Base-by-base conservation (phyloP, 2,329 filamentous ascomycete genomes). In the Botrytis medusae region DNA sequence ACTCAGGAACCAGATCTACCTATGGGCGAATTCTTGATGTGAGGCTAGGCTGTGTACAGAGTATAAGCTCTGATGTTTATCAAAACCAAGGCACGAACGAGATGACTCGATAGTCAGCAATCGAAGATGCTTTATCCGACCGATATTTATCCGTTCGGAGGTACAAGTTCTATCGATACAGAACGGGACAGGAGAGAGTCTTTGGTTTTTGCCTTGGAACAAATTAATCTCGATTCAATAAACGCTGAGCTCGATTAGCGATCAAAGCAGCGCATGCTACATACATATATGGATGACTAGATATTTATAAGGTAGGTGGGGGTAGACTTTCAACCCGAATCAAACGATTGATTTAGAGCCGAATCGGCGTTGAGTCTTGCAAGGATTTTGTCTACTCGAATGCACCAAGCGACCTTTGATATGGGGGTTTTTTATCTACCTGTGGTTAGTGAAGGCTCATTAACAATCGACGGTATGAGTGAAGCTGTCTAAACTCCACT, bases 1-100 rank as follows among this genome's bases (percentile, higher is more conserved):
- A 51, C n/a, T 22, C 44, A 37, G 44, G 63, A 67, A 51, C 63
- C 63, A 67, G 63, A 67, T 67, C 46, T 51, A 29, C 7, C 7
- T 16, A 67, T 37, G 48, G 25, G n/a, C 48, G 25, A 51, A 51
- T 64, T 67, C 44, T 67, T 51, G 63, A 32, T 37, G 12, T 20
- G 32, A 51, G 44, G 29, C 62, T 48, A 65, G 62, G 18, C 29
- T 1, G 25, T 51, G 25, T 14, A 16, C 12, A 14, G 42, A 16
- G 42, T 7, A 25, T 54, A 12, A 54, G 48, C 12, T 54, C 12
- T 54, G 48, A 54, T 54, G 25, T 54, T 29, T 12, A n/a, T 12
- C 48, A 29, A 54, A 54, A 54, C 25, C 48, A 54, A 54, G 51
- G 51, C 51, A 54, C 51, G n/a, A 29, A 54, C 51, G n/a, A 29